Base-by-base conservation (phyloP, 2,329 filamentous ascomycete species). In the Talaromyces sp. region DNA sequence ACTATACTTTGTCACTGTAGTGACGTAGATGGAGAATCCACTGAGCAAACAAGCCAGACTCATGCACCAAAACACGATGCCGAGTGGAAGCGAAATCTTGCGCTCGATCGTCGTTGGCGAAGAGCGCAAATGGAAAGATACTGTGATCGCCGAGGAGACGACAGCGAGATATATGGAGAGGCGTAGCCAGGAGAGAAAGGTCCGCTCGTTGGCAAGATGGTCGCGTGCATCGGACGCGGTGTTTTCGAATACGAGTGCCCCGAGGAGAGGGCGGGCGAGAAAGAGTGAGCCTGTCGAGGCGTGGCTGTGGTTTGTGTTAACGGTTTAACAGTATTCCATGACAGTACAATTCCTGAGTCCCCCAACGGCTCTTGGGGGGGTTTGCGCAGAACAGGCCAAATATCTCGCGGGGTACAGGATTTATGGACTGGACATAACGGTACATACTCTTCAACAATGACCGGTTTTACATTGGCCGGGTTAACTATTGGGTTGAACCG, bases 131-230 rank as follows among this genome's bases (percentile, higher is more conserved):
- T 99, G 93, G 74, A 99, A 99, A 14, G 91, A 96, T 56, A 97
- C 82, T 10, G 96, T 87, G 66, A 99, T 96, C 56, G 95, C 93
- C 32, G 96, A 85, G 29, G 90, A 86, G 9, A 98, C 91, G 56
- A 99, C 82, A 65, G 91, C 87, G 84, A 98, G 93, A 78, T 96
- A 96, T 67, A 96, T 85, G 32, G 90, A 88, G 2, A 98, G 84
- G 4, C 93, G 87, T 21, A 98, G 85, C 83, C 95, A 97, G 1
- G 93, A 95, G 29, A 98, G 87, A 71, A 97, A 97, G 0, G 85
- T 88, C 66, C 86, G 80, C 69, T 88, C 86, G 64, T 87, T 87
- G 26, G 86, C 86, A 66, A 84, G 86, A 73, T 88, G 85, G 66
- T 88, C 86, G 62, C 86, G 78, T 6, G 86, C 86, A 70, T 89